These are phyloP conservation scores for Saccharum hybrid DNA, from an alignment of 202 grass and related monocot genomes.

Conservation along the genomic window DNA sequence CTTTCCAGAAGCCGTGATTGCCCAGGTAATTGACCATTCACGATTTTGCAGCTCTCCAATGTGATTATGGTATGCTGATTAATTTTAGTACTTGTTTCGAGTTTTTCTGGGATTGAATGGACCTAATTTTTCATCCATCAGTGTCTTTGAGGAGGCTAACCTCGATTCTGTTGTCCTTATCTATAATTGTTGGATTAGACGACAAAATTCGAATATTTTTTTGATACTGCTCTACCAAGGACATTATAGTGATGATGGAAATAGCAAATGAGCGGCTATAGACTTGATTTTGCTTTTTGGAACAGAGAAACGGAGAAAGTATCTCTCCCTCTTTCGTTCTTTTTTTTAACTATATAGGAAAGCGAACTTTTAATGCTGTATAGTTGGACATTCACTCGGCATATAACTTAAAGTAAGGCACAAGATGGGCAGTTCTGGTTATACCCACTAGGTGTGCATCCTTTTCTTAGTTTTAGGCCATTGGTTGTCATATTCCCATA, in stretches of 20 bases:
- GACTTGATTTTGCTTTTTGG: neutral
- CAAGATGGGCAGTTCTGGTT: neutral
- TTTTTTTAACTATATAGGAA: neutral
- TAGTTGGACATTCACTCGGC: neutral
- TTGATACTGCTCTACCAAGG: neutral
- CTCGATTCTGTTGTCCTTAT: neutral
- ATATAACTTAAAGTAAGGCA: neutral
- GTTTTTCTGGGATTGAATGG: neutral
- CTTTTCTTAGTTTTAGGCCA: neutral
- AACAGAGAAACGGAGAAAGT: neutral
- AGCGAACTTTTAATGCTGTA: neutral
- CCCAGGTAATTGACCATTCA: conserved; percentile 55
- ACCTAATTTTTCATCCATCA: conserved; percentile 4
- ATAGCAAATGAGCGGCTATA: neutral
- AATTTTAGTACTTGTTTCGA: neutral
- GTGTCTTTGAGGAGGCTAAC: conserved; percentile 15
- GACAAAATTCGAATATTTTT: conserved; percentile 2
- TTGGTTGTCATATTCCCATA: neutral
- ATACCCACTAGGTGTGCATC: neutral
- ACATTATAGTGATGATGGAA: neutral
- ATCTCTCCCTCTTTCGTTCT: neutral
- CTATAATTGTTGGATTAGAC: neutral
- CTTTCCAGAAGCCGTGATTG: conserved; percentile 55
- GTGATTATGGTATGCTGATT: neutral
- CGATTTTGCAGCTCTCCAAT: neutral